A percentile compares a stretch with the other conserved stretches of the same genome.
Evolutionary conservation across 2,329 filamentous ascomycete species (phyloP).

Genomic region (Claviceps purpurea): DNA sequence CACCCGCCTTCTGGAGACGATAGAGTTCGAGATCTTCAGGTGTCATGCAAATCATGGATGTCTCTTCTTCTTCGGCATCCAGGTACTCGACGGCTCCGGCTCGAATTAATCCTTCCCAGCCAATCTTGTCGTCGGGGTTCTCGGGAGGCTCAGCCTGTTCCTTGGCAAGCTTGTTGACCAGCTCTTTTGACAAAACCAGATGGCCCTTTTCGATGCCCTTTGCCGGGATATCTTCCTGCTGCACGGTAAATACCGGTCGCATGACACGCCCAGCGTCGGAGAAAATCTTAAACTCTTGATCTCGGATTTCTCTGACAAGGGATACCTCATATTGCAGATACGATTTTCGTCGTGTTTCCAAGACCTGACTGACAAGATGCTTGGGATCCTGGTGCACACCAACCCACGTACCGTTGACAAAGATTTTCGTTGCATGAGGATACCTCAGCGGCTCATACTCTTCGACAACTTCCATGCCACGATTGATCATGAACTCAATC

Average conservation of each 20-base stretch:
- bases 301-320: constrained; percentile 87
- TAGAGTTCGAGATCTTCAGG: constrained; percentile 83
- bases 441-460: constrained; percentile 81
- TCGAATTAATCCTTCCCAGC: constrained; percentile 77
- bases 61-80: constrained; percentile 96
- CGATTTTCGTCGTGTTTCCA: constrained; percentile 64
- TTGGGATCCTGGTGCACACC: constrained; percentile 85
- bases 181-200: constrained; percentile 72
- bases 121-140: constrained; percentile 52
- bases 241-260: constrained; percentile 84
- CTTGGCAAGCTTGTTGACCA: constrained; percentile 60
- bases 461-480: constrained; percentile 92
- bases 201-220: constrained; percentile 46
- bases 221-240: constrained; percentile 69
- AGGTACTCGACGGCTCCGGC: constrained; percentile 88
- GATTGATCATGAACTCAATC: constrained; percentile 87
- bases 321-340: constrained; percentile 87
- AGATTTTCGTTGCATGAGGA: constrained; percentile 91
- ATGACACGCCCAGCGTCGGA: constrained; percentile 94
- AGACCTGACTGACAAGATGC: constrained; percentile 67
- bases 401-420: constrained; percentile 97
- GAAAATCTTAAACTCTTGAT: constrained; percentile 96
- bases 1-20: constrained; percentile 54
- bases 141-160: constrained; percentile 53
- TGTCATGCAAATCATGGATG: constrained; percentile 98